A percentile compares a stretch with the other conserved stretches of the same genome.
phyloP scores from a whole-genome alignment of 164 flowering plant species.

The Magnolia kwangsiensis region DNA sequence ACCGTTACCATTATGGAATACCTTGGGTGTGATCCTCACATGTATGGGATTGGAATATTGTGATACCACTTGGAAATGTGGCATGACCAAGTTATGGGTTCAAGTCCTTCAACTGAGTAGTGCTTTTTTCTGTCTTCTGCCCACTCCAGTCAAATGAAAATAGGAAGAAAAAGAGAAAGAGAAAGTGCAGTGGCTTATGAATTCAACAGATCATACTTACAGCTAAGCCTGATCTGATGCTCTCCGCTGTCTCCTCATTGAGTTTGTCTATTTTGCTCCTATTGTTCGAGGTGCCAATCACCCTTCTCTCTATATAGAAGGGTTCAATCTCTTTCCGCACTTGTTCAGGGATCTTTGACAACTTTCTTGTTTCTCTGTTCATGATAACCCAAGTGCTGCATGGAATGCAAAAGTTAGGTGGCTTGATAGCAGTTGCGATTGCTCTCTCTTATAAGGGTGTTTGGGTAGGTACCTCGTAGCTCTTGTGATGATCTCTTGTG shows the following conservation, averaged over 20 bases:
- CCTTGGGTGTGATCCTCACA: too few species aligned
- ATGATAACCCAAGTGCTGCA: slow-evolving; percentile 16
- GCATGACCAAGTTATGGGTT: neutral
- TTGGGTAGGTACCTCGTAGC: slow-evolving; percentile 62
- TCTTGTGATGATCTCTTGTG: slow-evolving; percentile 57
- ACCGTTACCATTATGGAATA: too few species aligned
- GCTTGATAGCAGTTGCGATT: neutral
- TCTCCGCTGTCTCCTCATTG: slow-evolving; percentile 53
- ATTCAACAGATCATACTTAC: slow-evolving; percentile 43
- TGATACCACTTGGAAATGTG: neutral
- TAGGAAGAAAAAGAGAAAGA: neutral
- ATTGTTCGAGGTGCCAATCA: slow-evolving; percentile 15
- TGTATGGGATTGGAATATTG: neutral
- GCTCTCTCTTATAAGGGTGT: neutral
- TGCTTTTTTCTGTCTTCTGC: neutral
- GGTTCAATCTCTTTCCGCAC: slow-evolving; percentile 15
- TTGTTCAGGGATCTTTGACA: slow-evolving; percentile 18
- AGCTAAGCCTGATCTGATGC: slow-evolving; percentile 52
- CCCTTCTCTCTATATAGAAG: slow-evolving; percentile 6
- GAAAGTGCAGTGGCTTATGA: neutral
- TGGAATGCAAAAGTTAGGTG: neutral
- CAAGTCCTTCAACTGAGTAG: neutral
- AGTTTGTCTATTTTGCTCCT: slow-evolving; percentile 57
- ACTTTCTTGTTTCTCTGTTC: slow-evolving; percentile 13
- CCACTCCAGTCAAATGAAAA: neutral